phyloP scores from a whole-genome alignment of 306 rosid genomes.

The Quercus suber region DNA sequence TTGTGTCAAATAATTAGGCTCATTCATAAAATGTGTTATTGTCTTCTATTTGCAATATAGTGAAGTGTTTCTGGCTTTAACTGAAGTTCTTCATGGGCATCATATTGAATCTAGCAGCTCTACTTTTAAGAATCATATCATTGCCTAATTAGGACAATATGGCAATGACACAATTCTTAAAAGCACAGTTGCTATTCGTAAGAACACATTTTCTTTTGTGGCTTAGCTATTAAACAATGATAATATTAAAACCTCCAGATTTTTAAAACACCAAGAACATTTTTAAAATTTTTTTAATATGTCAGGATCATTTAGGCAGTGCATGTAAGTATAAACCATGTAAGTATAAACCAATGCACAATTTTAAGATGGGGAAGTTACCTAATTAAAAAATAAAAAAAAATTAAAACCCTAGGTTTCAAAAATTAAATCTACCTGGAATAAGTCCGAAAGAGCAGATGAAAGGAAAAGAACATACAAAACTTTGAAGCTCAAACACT shows the following conservation, averaged over 20 bases:
- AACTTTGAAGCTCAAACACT: no score
- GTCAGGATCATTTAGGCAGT: no score
- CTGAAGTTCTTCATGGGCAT: constrained; percentile 23
- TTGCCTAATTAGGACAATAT: constrained; percentile 54
- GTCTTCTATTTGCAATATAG: neutral
- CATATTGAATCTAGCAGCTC: constrained; percentile 21
- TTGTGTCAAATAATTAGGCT: neutral
- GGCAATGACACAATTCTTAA: constrained; percentile 20
- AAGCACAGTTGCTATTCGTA: constrained; percentile 35
- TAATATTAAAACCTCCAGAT: neutral
- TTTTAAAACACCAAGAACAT: neutral
- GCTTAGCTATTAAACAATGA: constrained; percentile 6
- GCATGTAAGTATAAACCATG: no score
- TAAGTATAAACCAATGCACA: no score
- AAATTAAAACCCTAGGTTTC: no score
- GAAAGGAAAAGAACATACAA: no score
- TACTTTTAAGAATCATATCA: constrained; percentile 42
- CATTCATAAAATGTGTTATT: neutral
- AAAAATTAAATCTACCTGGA: no score
- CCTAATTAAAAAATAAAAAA: no score
- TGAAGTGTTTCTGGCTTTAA: constrained; percentile 14
- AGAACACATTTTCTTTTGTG: neutral
- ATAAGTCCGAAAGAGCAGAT: no score
- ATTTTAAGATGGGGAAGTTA: no score
- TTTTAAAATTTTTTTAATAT: no score